Percentiles rank a stretch among this genome's conserved stretches.
Evolutionary conservation across 352 stramenopile genomes (phyloP).

Genomic region (Phytophthora sp.): DNA sequence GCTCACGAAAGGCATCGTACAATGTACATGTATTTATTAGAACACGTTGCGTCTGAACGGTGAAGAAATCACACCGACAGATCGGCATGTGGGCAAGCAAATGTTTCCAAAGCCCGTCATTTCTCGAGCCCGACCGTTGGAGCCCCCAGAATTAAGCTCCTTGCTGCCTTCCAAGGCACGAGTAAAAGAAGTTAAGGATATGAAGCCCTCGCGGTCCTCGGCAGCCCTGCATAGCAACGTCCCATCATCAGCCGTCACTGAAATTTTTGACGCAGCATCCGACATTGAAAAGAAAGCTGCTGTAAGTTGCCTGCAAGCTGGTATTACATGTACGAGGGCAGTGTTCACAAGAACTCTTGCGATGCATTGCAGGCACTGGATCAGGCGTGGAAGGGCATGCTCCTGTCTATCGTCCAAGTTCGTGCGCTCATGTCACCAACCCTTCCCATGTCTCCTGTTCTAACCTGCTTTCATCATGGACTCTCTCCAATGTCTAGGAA

Average conservation of each 20-base stretch:
- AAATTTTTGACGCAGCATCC: constrained; percentile 53
- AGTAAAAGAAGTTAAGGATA: constrained; percentile 30
- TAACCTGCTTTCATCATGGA: not conserved
- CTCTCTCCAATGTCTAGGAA: constrained; percentile 35
- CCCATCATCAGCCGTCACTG: constrained; percentile 31
- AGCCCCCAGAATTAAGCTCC: constrained; percentile 5
- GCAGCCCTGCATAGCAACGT: constrained; percentile 6
- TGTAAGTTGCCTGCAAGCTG: constrained; percentile 26
- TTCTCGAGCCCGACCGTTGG: constrained; percentile 1
- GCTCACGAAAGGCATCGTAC: not conserved
- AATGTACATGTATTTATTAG: constrained; percentile 28
- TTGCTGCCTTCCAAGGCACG: constrained; percentile 18
- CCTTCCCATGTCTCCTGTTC: not conserved
- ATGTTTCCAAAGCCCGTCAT: constrained; percentile 55
- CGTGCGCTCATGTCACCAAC: not conserved
- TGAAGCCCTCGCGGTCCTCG: constrained; percentile 12
- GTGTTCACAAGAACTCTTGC: too few relatives aligned
- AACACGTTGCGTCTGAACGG: constrained; percentile 71
- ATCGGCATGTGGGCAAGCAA: constrained; percentile 55
- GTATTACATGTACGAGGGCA: too few relatives aligned
- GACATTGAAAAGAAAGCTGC: constrained; percentile 61
- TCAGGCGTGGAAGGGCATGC: constrained; percentile 55
- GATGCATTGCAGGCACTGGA: constrained; percentile 48
- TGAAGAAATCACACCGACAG: constrained; percentile 55
- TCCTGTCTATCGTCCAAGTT: constrained; percentile 64